phyloP scores from a whole-genome alignment of 257 asterid species.

The Linaria vulgaris region DNA sequence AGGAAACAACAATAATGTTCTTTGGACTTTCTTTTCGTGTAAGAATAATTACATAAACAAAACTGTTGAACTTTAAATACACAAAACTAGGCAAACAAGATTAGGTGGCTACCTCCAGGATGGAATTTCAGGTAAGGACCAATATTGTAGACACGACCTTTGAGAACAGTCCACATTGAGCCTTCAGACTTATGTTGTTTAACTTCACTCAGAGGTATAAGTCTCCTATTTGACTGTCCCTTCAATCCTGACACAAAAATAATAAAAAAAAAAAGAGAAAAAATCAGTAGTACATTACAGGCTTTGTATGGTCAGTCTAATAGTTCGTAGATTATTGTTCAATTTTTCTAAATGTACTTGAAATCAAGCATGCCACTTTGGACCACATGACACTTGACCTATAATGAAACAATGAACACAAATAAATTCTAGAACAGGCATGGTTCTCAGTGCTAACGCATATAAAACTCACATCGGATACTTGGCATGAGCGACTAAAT shows the following conservation, averaged over 20 bases:
- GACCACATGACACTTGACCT: conserved; percentile 2
- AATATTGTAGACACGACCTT: conserved; percentile 89
- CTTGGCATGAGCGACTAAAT: neutral
- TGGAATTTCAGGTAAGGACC: conserved; percentile 94
- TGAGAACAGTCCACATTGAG: conserved; percentile 96
- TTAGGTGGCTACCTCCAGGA: conserved; percentile 79
- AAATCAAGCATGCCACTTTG: too few species aligned
- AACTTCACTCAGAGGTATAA: conserved; percentile 73
- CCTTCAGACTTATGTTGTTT: conserved; percentile 75
- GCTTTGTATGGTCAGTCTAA: too few species aligned
- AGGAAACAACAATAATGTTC: too few species aligned
- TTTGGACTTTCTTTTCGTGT: too few species aligned
- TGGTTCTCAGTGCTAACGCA: neutral
- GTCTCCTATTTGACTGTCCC: conserved; percentile 77
- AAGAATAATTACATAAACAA: too few species aligned
- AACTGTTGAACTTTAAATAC: neutral
- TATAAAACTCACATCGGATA: neutral
- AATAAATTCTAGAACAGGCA: neutral
- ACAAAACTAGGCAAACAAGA: conserved; percentile 6
- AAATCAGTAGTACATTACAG: too few species aligned
- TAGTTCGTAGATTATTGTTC: too few species aligned
- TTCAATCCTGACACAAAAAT: conserved; percentile 60
- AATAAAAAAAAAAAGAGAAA: too few species aligned
- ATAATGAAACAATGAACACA: neutral
- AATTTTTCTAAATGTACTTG: too few species aligned